Base-by-base conservation (phyloP, 257 asterid species). In the Nemophila menziesii region DNA sequence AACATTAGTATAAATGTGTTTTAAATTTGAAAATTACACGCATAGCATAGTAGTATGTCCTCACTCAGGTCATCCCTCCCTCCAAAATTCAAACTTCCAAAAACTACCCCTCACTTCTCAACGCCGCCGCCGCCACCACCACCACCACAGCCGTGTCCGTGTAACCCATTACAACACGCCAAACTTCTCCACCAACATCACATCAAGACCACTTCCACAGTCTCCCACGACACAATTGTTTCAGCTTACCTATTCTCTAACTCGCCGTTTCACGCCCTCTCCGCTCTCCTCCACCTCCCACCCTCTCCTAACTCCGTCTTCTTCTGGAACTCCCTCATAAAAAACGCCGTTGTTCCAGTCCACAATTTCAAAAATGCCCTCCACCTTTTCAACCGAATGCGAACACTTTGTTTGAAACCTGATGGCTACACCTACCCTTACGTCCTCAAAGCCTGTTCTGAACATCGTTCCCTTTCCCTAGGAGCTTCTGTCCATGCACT, bases 241-340 rank as follows among this genome's bases (percentile, higher is more conserved):
- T 29, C 36, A 10, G 36, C 36, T 29, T 29, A 29, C 36, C 36
- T 58, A 36, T 43, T 57, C 4, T 49, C 64, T 2, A 16, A 43
- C 16, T 15, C 57, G 5, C 57, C 52, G 11, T 21, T 20, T n/a
- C 41, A 63, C 4, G 76, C 52, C 0, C 63, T 70, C 46, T 37
- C 68, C 15, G 38, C 66, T 50, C 85, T 81, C 56, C 69, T 66
- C 36, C 21, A 49, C 48, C 54, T 41, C 20, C 63, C 46, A 4
- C 82, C 90, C 9, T 58, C 72, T 15, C 61, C 56, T 38, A 54
- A 53, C 57, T 22, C 56, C 8, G 74, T 75, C 8, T 83, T 64
- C 68, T 70, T 67, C 52, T 83, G 97, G 97, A 87, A 87, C 71
- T 58, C 49, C 58, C 74, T 87, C 49, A 83, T 87, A 56, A 78